Evolutionary conservation across 2,329 filamentous ascomycete species (phyloP), one percentile per base, ranked within the genome.

Genomic region (Phialemoniopsis sp.): DNA sequence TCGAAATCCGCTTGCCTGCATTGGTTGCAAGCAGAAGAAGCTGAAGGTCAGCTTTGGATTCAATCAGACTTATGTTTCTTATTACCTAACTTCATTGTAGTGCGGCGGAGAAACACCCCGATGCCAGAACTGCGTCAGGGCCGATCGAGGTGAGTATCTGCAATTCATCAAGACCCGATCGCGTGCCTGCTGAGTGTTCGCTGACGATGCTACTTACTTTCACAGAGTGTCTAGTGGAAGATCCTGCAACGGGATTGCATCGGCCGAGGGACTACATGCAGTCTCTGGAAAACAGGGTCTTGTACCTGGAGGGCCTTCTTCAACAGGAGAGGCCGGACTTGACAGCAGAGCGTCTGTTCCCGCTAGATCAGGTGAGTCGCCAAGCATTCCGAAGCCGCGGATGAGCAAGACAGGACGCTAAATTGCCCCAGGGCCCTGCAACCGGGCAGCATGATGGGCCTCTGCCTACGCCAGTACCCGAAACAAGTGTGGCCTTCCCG

Each of bases 191-290:
- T n/a, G n/a, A n/a, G n/a, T n/a, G n/a, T n/a, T n/a, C n/a, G n/a
- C n/a, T n/a, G n/a, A n/a, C n/a, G n/a, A n/a, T 34, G 36, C 17
- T 21, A 17, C 21, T 13, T 29, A 14, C 18, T 13, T 12, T n/a
- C 13, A 29, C 34, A 44, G 42, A 37, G 13, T 42, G 42, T 14
- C 17, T 44, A 10, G 55, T 62, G 7, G 58, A 64, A 48, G 60
- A 64, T 37, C 57, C 58, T 8, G 54, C 59, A 8, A 62, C 60
- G 2, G 53, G 57, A 5, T 40, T 57, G 7, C 54, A 58, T 30
- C 52, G 53, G 19, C 57, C 59, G 6, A 42, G 56, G 29, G 49
- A 59, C 35, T 61, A 63, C 44, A 53, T 62, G 37, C 48, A 55
- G 40, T 50, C 51, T 3, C 48, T 59, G 1, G 54, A 58, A 19